Evolutionary conservation across 768 basidiomycete genomes (phyloP).

Genomic region (Boletus pseudopeckii): DNA sequence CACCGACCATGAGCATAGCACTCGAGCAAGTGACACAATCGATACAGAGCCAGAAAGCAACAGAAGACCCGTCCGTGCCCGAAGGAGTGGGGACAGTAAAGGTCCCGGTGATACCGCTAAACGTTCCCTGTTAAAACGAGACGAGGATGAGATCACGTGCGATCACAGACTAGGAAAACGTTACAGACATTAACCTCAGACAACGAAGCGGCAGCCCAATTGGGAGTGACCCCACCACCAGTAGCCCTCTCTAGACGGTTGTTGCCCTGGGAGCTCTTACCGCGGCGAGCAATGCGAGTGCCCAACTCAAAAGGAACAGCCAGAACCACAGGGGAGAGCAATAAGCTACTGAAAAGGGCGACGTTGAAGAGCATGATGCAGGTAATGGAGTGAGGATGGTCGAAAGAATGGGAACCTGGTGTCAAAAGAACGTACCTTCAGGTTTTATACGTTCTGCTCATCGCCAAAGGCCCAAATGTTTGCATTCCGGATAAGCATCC

Average conservation of each 20-base stretch:
- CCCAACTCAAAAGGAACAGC: neutral
- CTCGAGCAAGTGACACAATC: neutral
- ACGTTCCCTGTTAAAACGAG: neutral
- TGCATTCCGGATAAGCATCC: neutral
- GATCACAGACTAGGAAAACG: neutral
- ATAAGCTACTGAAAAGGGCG: neutral
- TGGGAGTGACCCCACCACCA: too few species aligned
- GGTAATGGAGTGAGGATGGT: neutral
- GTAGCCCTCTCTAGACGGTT: neutral
- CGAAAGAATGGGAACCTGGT: neutral
- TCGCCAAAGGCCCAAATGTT: neutral
- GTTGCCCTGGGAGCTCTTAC: neutral
- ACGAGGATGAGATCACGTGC: neutral
- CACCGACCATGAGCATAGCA: neutral
- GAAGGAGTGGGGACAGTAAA: neutral
- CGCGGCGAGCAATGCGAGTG: neutral
- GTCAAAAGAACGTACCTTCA: neutral
- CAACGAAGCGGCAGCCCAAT: constrained; percentile 7
- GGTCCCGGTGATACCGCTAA: constrained; percentile 4
- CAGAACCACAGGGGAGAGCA: neutral
- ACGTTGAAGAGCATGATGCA: neutral
- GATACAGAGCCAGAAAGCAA: constrained; percentile 3
- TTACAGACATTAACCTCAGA: neutral
- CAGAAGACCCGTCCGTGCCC: neutral
- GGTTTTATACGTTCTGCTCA: neutral